Conservation (phyloP, 1,284 basidiomycete genomes). For the Thecaphora frezii region DNA sequence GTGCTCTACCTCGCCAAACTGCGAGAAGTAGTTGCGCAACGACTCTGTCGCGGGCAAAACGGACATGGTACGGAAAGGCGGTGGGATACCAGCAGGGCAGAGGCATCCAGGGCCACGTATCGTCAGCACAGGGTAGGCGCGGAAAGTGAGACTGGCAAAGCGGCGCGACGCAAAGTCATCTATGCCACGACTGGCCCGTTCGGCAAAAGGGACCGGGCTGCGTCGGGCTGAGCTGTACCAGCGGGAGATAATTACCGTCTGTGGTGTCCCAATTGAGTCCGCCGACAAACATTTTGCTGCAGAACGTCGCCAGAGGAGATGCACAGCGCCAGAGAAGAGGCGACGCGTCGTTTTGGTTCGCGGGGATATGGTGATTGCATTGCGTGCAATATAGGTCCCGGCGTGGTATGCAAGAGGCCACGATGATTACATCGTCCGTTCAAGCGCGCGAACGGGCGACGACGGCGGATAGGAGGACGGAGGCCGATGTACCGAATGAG, state of each 20-base stretch:
- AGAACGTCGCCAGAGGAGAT: conserved; percentile 3
- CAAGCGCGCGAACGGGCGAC: too few relatives aligned
- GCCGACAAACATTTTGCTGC: conserved; percentile 96
- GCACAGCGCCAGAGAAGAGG: conserved; percentile 10
- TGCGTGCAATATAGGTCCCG: neutral
- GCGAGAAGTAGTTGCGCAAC: conserved; percentile 79
- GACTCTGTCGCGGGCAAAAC: conserved; percentile 65
- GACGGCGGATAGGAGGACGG: too few relatives aligned
- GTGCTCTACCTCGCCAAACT: conserved; percentile 86
- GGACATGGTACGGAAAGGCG: neutral
- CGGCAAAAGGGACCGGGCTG: neutral
- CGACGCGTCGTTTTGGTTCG: neutral
- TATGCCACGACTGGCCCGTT: too few relatives aligned
- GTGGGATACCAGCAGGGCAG: too few relatives aligned
- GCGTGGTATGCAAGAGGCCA: too few relatives aligned
- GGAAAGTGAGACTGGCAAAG: too few relatives aligned
- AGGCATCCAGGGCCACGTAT: too few relatives aligned
- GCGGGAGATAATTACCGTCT: conserved; percentile 67
- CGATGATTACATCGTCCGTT: neutral
- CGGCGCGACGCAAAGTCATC: too few relatives aligned
- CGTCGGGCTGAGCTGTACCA: neutral
- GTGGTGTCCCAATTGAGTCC: conserved; percentile 96
- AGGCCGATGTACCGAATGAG: too few relatives aligned
- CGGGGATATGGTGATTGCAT: neutral
- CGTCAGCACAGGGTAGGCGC: too few relatives aligned